phyloP scores from a whole-genome alignment of 108 stramenopile species.

The Poteriospumella lacustris region DNA sequence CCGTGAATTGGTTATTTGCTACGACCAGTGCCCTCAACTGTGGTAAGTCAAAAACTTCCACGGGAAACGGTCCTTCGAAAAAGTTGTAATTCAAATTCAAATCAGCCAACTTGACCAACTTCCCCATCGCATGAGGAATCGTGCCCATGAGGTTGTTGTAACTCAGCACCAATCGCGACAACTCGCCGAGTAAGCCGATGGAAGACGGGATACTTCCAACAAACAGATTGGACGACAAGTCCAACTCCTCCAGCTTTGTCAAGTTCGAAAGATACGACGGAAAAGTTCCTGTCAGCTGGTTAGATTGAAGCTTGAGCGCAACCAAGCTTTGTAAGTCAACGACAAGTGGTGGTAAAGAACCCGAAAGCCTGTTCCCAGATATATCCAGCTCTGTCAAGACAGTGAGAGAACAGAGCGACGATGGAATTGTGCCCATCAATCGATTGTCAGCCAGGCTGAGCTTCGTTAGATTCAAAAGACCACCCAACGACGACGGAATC shows the following conservation, averaged over 20 bases:
- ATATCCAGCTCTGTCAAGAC: neutral
- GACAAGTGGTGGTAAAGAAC: no score
- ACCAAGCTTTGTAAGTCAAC: no score
- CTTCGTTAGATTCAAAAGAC: neutral
- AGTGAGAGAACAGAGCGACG: neutral
- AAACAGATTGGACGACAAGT: neutral
- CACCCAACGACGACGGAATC: neutral
- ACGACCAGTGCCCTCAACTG: no score
- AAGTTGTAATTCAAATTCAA: neutral
- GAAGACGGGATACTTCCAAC: neutral
- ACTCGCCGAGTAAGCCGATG: neutral
- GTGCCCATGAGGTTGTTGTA: neutral
- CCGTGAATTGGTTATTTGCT: neutral
- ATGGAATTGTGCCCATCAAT: neutral
- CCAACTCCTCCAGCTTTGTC: neutral
- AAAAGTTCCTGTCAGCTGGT: neutral
- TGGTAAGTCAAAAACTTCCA: neutral
- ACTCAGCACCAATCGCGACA: neutral
- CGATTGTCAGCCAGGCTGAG: neutral
- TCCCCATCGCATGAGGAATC: neutral
- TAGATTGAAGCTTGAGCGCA: no score
- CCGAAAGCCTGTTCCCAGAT: no score
- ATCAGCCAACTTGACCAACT: neutral
- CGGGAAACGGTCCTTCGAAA: neutral
- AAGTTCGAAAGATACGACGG: neutral